Base-by-base conservation (phyloP, 768 basidiomycete genomes). In the Lactifluus volemus region DNA sequence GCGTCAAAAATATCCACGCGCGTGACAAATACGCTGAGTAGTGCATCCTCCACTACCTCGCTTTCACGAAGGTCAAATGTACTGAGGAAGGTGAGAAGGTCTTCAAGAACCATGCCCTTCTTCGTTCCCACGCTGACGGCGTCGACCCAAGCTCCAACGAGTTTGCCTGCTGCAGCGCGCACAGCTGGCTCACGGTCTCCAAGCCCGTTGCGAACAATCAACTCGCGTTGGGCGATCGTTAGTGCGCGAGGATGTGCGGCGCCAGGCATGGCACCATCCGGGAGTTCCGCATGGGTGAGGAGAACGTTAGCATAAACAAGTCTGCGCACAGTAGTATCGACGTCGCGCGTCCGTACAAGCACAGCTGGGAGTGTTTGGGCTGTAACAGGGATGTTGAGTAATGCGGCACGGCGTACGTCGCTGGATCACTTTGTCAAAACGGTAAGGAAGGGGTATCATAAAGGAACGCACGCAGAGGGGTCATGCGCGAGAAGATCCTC, bases 111-210 rank as follows among this genome's bases (percentile, higher is more conserved):
- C 39, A 69, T 62, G 52, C 59, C 51, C 78, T 73, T 29, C 73
- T 80, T 76, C 0, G 60, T 52, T 72, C 2, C 77, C 76, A 58
- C 54, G 30, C 71, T 60, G 9, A 83, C 77, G 34, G 77, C 74
- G 48, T 90, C 84, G 7, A 91, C 78, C 96, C 96, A 98, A 7
- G 74, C 77, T 0, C 79, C 82, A 15, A 98, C 72, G 49, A 97
- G 79, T 1, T 79, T 79, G 2, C 80, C 84, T 0, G 93, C 86
- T 0, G 90, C 91, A 17, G 79, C 74, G 34, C 85, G 79, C 2
- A 98, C 92, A 1, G 73, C 70, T 0, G 79, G 75, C 60, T 97
- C 92, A 30, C 96, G 82, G 72, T 98, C 96, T 0, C 89, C 86
- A 3, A 98, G 77, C 2, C 96, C 96, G 68, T 89, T 84, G 19